Percentiles rank a stretch among this genome's conserved stretches.
These are phyloP conservation scores for Serendipita sp. DNA, from an alignment of 768 basidiomycete species.

Conservation along the genomic window DNA sequence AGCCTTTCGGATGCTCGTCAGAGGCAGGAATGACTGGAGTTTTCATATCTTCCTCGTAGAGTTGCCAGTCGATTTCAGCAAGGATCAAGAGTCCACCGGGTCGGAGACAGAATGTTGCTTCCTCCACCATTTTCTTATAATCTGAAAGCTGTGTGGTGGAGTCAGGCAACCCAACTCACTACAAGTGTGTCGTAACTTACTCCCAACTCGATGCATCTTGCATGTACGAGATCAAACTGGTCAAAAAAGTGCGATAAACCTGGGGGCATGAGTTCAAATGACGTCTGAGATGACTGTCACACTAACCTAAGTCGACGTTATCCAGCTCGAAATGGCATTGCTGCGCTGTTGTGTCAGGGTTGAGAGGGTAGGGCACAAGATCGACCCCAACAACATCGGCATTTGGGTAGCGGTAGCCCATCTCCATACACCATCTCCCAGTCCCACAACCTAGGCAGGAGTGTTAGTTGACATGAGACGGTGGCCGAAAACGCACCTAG, in stretches of 20 bases:
- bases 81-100: constrained; percentile 20
- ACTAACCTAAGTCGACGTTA: constrained; percentile 16
- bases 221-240: constrained; percentile 21
- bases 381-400: constrained; percentile 22
- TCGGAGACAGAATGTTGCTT: constrained; percentile 17
- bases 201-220: constrained; percentile 19
- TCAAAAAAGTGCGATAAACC: constrained; percentile 21
- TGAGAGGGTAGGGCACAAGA: constrained; percentile 18
- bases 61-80: constrained; percentile 21
- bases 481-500: background rate
- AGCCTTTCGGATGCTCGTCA: constrained; percentile 13
- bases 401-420: background rate
- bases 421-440: background rate
- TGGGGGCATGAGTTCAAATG: constrained; percentile 15
- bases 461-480: background rate
- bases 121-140: constrained; percentile 17
- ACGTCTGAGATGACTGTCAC: background rate
- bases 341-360: constrained; percentile 4
- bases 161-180: background rate
- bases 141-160: constrained; percentile 17
- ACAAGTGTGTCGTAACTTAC: constrained; percentile 12
- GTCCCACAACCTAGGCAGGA: background rate
- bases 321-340: constrained; percentile 21
- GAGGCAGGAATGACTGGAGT: constrained; percentile 16
- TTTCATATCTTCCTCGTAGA: constrained; percentile 19